These are phyloP conservation scores for Malus fusca DNA, from an alignment of 306 rosid genomes.

Conservation along the genomic window DNA sequence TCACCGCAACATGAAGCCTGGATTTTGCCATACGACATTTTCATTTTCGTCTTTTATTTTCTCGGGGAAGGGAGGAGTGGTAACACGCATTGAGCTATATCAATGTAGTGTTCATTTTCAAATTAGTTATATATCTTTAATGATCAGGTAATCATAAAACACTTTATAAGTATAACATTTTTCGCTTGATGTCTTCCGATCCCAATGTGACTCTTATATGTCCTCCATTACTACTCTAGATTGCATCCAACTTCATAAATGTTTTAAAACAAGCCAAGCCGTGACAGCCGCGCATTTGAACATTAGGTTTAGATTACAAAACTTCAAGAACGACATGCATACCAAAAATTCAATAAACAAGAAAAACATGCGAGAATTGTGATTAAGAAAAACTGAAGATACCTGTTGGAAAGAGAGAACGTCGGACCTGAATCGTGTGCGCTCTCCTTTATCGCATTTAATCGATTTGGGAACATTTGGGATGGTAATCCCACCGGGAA, in stretches of 20 bases:
- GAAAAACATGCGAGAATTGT: background rate
- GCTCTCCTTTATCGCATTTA: slow-evolving; percentile 94
- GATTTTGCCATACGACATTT: background rate
- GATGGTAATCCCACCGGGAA: slow-evolving; percentile 73
- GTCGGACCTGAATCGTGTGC: slow-evolving; percentile 91
- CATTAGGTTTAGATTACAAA: background rate
- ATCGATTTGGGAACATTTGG: slow-evolving; percentile 74
- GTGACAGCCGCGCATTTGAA: background rate
- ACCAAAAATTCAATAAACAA: background rate
- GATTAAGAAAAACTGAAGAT: slow-evolving; percentile 4
- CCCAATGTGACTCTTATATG: background rate
- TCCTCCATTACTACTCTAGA: background rate
- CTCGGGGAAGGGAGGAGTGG: background rate
- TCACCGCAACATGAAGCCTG: background rate
- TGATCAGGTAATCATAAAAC: background rate
- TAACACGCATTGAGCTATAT: background rate
- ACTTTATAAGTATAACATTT: background rate
- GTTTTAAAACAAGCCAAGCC: background rate
- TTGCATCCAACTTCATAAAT: background rate
- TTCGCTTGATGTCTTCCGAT: background rate
- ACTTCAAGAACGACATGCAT: background rate
- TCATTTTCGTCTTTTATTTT: background rate
- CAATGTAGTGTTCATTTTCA: background rate
- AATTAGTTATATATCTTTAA: background rate
- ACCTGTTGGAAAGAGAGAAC: slow-evolving; percentile 97